A percentile compares a stretch with the other conserved stretches of the same genome.
Conservation (phyloP, 176 grass and related monocot species). For the Bromus sterilis region DNA sequence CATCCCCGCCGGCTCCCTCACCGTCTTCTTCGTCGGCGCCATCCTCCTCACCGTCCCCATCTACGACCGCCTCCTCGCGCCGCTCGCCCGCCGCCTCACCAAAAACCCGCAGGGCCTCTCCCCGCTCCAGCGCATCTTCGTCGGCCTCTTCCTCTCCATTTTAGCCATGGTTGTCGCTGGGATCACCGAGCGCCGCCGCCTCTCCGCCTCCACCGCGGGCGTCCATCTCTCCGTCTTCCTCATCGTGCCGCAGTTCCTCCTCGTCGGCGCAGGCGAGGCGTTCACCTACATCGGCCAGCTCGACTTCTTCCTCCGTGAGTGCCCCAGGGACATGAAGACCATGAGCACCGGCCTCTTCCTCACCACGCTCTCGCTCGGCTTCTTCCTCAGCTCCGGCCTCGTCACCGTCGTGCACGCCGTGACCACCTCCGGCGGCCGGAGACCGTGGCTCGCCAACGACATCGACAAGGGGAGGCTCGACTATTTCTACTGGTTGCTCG, state of each 20-base stretch:
- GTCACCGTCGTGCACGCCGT: slow-evolving; percentile 41
- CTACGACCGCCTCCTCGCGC: slow-evolving; percentile 56
- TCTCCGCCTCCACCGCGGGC: neutral
- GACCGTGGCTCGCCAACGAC: slow-evolving; percentile 54
- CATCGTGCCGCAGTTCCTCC: slow-evolving; percentile 62
- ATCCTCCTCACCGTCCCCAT: slow-evolving; percentile 75
- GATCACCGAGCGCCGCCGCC: slow-evolving; percentile 27
- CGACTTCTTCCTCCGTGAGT: slow-evolving; percentile 87
- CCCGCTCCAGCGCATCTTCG: slow-evolving; percentile 61
- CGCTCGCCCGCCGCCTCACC: slow-evolving; percentile 34
- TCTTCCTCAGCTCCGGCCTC: slow-evolving; percentile 69
- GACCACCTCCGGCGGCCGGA: slow-evolving; percentile 12
- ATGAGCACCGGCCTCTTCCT: slow-evolving; percentile 93
- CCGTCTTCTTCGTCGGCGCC: slow-evolving; percentile 80
- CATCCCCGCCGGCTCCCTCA: slow-evolving; percentile 74
- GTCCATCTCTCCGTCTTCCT: slow-evolving; percentile 49
- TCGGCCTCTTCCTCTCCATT: slow-evolving; percentile 52
- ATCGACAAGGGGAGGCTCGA: slow-evolving; percentile 57
- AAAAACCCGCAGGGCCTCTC: slow-evolving; percentile 46
- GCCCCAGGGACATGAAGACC: slow-evolving; percentile 83
- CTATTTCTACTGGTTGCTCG: slow-evolving; percentile 83
- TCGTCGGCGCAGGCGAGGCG: slow-evolving; percentile 75
- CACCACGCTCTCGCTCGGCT: slow-evolving; percentile 62
- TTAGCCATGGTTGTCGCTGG: slow-evolving; percentile 66
- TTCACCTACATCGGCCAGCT: slow-evolving; percentile 89